Percentiles rank a stretch among this genome's conserved stretches.
These are phyloP conservation scores for Phytophthora syringae DNA, from an alignment of 352 stramenopile genomes.

Conservation along the genomic window DNA sequence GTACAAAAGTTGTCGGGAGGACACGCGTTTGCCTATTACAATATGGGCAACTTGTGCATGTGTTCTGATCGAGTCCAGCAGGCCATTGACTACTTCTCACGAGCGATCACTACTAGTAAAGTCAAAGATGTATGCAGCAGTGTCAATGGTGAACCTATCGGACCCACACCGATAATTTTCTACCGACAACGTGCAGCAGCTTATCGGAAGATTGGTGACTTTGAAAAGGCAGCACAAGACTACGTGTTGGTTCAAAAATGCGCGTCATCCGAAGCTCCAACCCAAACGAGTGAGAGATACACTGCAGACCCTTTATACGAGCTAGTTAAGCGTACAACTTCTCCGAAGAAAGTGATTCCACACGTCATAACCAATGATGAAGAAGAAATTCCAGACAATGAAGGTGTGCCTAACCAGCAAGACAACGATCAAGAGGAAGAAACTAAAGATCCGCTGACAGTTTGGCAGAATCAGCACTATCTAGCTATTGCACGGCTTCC, in stretches of 20 bases:
- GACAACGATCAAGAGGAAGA: conserved; percentile 14
- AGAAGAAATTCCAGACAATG: conserved; percentile 1
- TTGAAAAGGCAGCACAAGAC: conserved; percentile 67
- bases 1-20: conserved; percentile 30
- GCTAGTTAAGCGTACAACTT: conserved; percentile 3
- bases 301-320: conserved; percentile 28
- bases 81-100: conserved; percentile 54
- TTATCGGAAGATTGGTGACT: conserved; percentile 63
- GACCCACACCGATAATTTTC: conserved; percentile 38
- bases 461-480: conserved; percentile 32
- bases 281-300: conserved; percentile 15
- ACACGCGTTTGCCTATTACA: conserved; percentile 59
- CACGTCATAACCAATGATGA: conserved; percentile 6
- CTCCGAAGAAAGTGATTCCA: neutral
- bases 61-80: conserved; percentile 37
- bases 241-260: conserved; percentile 39
- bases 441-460: conserved; percentile 24
- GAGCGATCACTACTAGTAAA: conserved; percentile 45
- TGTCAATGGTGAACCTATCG: too few species aligned
- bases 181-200: conserved; percentile 61
- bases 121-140: conserved; percentile 5
- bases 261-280: neutral
- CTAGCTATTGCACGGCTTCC: conserved; percentile 32
- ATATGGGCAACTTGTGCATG: conserved; percentile 65
- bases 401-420: conserved; percentile 10